Conservation (phyloP, 2,329 filamentous ascomycete species). For the Verticillium nonalfalfae region DNA sequence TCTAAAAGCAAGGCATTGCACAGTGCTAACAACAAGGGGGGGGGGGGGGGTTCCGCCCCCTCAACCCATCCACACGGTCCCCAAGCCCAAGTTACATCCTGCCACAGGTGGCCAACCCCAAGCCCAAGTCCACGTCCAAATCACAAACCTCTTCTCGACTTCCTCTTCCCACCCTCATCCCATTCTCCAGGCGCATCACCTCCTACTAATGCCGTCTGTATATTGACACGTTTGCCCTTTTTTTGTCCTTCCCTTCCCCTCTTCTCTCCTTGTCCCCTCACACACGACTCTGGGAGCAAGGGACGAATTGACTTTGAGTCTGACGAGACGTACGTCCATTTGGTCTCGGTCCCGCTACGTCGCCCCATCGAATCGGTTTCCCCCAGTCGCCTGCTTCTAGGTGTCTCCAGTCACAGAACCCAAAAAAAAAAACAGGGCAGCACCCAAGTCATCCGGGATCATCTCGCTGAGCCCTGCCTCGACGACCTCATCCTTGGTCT, state of each 20-base stretch:
- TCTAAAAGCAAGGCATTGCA: background rate
- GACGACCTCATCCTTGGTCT: background rate
- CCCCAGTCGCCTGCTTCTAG: background rate
- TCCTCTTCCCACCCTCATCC: constrained; percentile 8
- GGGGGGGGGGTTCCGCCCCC: background rate
- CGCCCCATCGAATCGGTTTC: background rate
- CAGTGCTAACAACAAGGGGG: background rate
- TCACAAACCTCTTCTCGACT: background rate
- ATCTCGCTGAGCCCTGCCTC: background rate
- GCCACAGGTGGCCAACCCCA: background rate
- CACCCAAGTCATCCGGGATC: background rate
- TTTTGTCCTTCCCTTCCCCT: constrained; percentile 7
- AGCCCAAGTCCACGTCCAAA: background rate
- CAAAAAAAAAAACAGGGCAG: constrained; percentile 1
- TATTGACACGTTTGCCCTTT: constrained; percentile 12
- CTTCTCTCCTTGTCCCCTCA: constrained; percentile 5
- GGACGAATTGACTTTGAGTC: constrained; percentile 5
- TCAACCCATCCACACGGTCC: background rate
- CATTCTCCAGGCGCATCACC: constrained; percentile 14
- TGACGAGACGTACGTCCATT: background rate
- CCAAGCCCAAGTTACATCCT: background rate
- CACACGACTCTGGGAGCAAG: constrained; percentile 7
- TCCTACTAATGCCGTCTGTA: constrained; percentile 13
- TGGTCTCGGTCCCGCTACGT: background rate
- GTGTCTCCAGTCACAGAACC: background rate